Percentiles rank a stretch among this genome's conserved stretches.
Conservation (phyloP, 768 basidiomycete genomes). For the Candolleomyces aberdarensis region DNA sequence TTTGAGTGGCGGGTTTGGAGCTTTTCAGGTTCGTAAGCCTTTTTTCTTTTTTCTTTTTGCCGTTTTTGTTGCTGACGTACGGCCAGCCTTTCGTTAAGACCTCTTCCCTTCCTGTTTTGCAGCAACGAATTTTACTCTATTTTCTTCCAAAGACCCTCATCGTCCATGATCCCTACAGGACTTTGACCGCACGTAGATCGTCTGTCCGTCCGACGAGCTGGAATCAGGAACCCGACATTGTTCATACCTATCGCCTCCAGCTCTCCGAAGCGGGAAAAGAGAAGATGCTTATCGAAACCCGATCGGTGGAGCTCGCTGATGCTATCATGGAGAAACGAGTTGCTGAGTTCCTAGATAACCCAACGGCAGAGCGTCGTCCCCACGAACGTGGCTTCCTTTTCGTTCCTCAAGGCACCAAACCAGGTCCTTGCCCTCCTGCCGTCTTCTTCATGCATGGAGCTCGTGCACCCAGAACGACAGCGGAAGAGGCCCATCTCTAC, state of each 20-base stretch:
- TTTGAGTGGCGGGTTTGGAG: slow-evolving; percentile 6
- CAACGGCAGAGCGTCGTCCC: slow-evolving; percentile 18
- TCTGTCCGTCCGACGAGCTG: not conserved
- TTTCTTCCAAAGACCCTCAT: slow-evolving; percentile 37
- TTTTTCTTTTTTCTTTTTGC: not conserved
- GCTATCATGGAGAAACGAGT: slow-evolving; percentile 10
- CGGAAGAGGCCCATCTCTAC: slow-evolving; percentile 49
- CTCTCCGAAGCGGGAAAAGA: not conserved
- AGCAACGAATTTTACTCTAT: slow-evolving; percentile 29
- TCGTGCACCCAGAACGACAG: not conserved
- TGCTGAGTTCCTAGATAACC: slow-evolving; percentile 6
- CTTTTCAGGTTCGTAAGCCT: not conserved
- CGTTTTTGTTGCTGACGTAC: not conserved
- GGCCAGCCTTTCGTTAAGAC: not conserved
- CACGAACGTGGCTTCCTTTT: slow-evolving; percentile 29
- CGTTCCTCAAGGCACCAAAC: not conserved
- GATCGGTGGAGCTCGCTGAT: not conserved
- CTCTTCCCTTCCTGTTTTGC: slow-evolving; percentile 16
- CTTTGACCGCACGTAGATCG: slow-evolving; percentile 20
- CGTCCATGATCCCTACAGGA: slow-evolving; percentile 41
- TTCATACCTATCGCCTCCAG: slow-evolving; percentile 2
- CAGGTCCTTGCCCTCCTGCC: not conserved
- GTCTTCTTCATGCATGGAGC: not conserved
- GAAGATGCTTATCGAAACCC: not conserved
- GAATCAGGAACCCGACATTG: not conserved